phyloP scores from a whole-genome alignment of 495 filamentous ascomycete species.

The Bryoglossum gracile region DNA sequence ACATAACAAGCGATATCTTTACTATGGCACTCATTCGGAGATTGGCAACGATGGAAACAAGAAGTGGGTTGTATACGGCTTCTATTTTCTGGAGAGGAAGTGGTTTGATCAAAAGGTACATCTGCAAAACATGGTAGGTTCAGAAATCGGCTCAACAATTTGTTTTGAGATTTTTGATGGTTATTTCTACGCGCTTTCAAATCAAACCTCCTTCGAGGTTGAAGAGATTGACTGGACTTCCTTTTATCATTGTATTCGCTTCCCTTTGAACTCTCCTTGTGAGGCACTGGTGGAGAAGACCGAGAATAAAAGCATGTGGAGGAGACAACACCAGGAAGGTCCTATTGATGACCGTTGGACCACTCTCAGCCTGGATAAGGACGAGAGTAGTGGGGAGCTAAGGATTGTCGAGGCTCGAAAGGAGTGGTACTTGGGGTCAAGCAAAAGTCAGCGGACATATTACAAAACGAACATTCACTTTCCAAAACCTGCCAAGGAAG shows the following conservation, averaged over 20 bases:
- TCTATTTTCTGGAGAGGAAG: conserved; percentile 33
- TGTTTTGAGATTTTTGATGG: conserved; percentile 65
- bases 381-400: conserved; percentile 53
- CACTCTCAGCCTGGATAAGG: conserved; percentile 53
- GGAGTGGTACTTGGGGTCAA: conserved; percentile 58
- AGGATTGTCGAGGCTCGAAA: conserved; percentile 63
- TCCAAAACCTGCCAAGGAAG: conserved; percentile 16
- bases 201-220: conserved; percentile 52
- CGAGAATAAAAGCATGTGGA: conserved; percentile 45
- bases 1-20: conserved; percentile 57
- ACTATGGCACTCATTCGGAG: conserved; percentile 56
- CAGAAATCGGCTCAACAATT: conserved; percentile 58
- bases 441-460: conserved; percentile 57
- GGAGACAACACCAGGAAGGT: conserved; percentile 63
- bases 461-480: conserved; percentile 56
- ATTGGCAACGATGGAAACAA: conserved; percentile 41
- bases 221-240: conserved; percentile 64
- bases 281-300: conserved; percentile 27
- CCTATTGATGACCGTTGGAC: conserved; percentile 75
- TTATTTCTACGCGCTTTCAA: conserved; percentile 69
- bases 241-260: conserved; percentile 61
- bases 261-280: conserved; percentile 38
- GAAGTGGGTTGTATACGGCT: conserved; percentile 56
- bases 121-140: conserved; percentile 48
- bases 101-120: conserved; percentile 36